A percentile compares a stretch with the other conserved stretches of the same genome.
Evolutionary conservation across 2,329 filamentous ascomycete genomes (phyloP).

Genomic region (Diaporthe citriasiana): DNA sequence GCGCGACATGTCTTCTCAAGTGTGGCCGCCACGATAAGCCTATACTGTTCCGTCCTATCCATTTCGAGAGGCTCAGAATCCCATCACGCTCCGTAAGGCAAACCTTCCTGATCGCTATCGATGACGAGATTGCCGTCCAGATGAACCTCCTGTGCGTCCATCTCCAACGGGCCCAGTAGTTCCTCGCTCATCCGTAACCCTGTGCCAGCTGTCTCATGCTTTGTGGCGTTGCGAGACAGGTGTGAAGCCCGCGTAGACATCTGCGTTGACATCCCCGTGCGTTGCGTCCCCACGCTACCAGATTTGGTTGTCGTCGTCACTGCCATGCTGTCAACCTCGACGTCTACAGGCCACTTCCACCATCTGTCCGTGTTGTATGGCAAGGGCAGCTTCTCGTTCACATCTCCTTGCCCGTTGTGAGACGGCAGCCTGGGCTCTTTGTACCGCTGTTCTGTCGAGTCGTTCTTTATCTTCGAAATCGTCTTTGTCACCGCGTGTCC

Average conservation of each 20-base stretch:
- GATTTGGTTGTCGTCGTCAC: conserved; percentile 15
- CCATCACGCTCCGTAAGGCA: conserved; percentile 29
- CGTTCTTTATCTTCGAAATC: neutral
- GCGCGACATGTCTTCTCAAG: neutral
- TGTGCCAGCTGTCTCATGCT: neutral
- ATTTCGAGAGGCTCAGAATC: neutral
- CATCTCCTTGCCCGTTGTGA: neutral
- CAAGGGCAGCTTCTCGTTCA: neutral
- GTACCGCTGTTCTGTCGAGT: neutral
- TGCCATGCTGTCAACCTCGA: conserved; percentile 31
- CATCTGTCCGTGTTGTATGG: conserved; percentile 30
- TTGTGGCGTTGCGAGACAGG: neutral
- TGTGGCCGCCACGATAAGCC: neutral
- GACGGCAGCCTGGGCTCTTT: neutral
- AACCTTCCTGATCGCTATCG: conserved; percentile 3
- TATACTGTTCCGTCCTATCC: no score
- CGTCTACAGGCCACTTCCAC: conserved; percentile 32
- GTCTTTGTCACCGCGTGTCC: conserved; percentile 14
- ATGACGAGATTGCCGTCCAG: conserved; percentile 10
- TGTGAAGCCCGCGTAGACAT: neutral
- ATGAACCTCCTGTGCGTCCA: conserved; percentile 22
- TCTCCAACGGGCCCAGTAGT: neutral
- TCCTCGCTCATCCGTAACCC: neutral
- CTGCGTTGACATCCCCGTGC: neutral
- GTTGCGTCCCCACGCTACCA: neutral